phyloP scores from a whole-genome alignment of 768 basidiomycete genomes.

The Mycena haematopus region DNA sequence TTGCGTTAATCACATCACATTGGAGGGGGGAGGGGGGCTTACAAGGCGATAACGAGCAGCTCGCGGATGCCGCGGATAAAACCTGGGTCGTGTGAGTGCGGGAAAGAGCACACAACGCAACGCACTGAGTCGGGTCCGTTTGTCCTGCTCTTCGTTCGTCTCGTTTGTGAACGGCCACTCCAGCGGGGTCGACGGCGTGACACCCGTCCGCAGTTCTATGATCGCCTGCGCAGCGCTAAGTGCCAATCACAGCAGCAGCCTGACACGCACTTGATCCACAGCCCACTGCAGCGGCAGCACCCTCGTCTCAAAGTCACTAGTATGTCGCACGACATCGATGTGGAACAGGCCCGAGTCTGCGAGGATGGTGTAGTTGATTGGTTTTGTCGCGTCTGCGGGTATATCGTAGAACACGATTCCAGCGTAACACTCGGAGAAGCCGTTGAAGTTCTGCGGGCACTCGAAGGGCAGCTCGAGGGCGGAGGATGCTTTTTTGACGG shows the following conservation, averaged over 20 bases:
- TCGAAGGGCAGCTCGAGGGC: slow-evolving; percentile 55
- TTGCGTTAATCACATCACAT: not conserved
- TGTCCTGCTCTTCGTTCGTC: slow-evolving; percentile 68
- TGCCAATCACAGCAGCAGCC: too few species aligned
- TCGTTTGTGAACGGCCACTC: slow-evolving; percentile 78
- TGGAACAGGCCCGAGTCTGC: slow-evolving; percentile 69
- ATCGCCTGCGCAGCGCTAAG: slow-evolving; percentile 58
- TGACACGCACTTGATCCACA: slow-evolving; percentile 65
- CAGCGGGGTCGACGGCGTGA: slow-evolving; percentile 58
- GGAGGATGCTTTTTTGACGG: slow-evolving; percentile 55
- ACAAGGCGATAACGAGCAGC: slow-evolving; percentile 73
- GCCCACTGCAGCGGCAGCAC: slow-evolving; percentile 81
- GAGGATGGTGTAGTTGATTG: slow-evolving; percentile 72
- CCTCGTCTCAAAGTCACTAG: slow-evolving; percentile 70
- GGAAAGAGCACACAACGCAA: slow-evolving; percentile 19
- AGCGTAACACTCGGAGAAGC: slow-evolving; percentile 73
- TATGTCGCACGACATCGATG: slow-evolving; percentile 70
- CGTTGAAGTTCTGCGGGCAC: slow-evolving; percentile 80
- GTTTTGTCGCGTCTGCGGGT: slow-evolving; percentile 44
- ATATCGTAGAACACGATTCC: slow-evolving; percentile 68
- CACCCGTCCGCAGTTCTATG: slow-evolving; percentile 70
- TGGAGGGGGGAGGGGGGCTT: slow-evolving; percentile 31
- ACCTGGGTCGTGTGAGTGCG: slow-evolving; percentile 43
- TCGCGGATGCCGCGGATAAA: slow-evolving; percentile 67
- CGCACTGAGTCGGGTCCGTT: slow-evolving; percentile 61